These are phyloP conservation scores for Fusarium sp. DNA, from an alignment of 2,329 filamentous ascomycete genomes.

Conservation along the genomic window DNA sequence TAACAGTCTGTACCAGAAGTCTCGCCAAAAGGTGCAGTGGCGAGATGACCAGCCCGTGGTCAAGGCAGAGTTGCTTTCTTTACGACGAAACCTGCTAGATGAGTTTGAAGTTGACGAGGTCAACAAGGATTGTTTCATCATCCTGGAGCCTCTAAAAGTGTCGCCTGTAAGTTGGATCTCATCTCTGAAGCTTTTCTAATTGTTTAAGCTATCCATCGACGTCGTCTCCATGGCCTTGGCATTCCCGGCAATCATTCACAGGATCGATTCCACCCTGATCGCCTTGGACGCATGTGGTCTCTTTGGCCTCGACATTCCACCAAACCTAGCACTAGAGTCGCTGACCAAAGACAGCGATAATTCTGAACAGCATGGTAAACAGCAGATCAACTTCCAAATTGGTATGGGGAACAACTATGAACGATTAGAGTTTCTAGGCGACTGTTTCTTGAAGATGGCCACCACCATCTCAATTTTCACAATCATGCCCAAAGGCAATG, in stretches of 20 bases:
- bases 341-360: constrained; percentile 94
- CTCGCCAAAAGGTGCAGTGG: constrained; percentile 63
- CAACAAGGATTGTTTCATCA: constrained; percentile 70
- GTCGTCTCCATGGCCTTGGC: constrained; percentile 79
- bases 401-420: constrained; percentile 98
- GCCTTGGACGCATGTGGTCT: constrained; percentile 77
- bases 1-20: constrained; percentile 76
- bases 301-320: constrained; percentile 72
- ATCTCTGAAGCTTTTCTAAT: neutral
- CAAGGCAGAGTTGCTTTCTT: constrained; percentile 76
- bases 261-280: constrained; percentile 84
- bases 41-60: constrained; percentile 83
- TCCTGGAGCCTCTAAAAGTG: constrained; percentile 80
- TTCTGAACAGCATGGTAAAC: constrained; percentile 74
- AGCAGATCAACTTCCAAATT: constrained; percentile 78
- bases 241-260: constrained; percentile 86
- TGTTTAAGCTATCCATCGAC: constrained; percentile 69
- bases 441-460: constrained; percentile 95
- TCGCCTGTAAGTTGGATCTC: constrained; percentile 71
- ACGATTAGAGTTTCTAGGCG: constrained; percentile 90
- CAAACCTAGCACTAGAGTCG: constrained; percentile 83
- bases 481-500: constrained; percentile 78
- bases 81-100: constrained; percentile 87
- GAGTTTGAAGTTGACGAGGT: constrained; percentile 65
- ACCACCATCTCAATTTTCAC: constrained; percentile 90